These are phyloP conservation scores for Linum lewisii DNA, from an alignment of 345 rosid genomes.

Conservation along the genomic window DNA sequence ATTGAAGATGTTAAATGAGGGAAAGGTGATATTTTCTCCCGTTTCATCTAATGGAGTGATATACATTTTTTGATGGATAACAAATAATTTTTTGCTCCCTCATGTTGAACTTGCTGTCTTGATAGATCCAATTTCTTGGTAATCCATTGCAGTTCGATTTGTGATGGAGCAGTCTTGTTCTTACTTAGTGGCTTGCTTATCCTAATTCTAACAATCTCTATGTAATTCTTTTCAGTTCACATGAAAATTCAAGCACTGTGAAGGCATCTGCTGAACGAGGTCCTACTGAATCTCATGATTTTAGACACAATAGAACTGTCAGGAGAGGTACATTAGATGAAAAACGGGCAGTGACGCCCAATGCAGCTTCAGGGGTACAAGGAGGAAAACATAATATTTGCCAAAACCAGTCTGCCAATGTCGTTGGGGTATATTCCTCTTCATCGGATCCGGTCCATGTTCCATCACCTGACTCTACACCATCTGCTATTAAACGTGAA, in stretches of 20 bases:
- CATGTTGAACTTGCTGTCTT: too few species aligned
- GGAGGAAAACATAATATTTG: conserved; percentile 24
- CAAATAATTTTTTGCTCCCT: too few species aligned
- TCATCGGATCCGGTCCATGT: conserved; percentile 90
- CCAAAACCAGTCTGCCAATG: conserved; percentile 34
- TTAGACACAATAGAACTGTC: conserved; percentile 20
- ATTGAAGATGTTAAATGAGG: too few species aligned
- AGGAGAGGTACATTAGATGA: conserved; percentile 30
- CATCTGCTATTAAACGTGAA: conserved; percentile 76
- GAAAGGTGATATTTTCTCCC: too few species aligned
- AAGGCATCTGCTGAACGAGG: conserved; percentile 30
- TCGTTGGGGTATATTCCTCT: conserved; percentile 74
- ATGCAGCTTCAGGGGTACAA: conserved; percentile 26
- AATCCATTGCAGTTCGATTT: too few species aligned
- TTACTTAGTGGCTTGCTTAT: too few species aligned
- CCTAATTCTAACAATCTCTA: too few species aligned
- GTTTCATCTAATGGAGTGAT: too few species aligned
- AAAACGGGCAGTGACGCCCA: conserved; percentile 18
- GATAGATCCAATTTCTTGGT: too few species aligned
- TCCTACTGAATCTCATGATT: conserved; percentile 18
- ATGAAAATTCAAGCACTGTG: conserved; percentile 29
- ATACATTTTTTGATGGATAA: too few species aligned
- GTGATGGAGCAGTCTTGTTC: background rate
- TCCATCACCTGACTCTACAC: conserved; percentile 82
- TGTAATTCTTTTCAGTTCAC: conserved; percentile 12